phyloP scores from a whole-genome alignment of 495 filamentous ascomycete species.

The Neurospora discreta region DNA sequence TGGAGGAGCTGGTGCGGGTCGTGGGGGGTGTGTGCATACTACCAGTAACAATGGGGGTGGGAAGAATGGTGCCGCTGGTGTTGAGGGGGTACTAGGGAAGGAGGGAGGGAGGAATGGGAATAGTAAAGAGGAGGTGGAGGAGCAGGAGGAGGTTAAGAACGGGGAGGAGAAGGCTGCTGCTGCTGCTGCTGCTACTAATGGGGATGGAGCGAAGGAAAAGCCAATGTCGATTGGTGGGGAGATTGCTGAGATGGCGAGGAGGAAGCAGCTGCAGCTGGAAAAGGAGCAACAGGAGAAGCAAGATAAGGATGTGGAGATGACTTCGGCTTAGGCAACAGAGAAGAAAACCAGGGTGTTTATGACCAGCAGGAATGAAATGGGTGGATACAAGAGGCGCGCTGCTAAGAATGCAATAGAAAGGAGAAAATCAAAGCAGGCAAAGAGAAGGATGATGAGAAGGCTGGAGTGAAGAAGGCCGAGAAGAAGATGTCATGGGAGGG shows the following conservation, averaged over 20 bases:
- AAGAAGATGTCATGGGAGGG: background rate
- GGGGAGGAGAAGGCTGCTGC: background rate
- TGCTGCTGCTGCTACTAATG: background rate
- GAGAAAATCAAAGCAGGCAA: background rate
- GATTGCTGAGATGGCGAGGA: background rate
- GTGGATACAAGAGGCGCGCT: background rate
- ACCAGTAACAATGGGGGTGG: no score
- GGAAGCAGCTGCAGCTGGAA: background rate
- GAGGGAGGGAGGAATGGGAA: background rate
- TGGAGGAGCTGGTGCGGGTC: constrained; percentile 6
- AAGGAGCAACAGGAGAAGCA: background rate
- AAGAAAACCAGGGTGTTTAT: background rate
- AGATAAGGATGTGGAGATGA: background rate
- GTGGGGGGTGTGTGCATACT: background rate
- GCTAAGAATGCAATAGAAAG: background rate
- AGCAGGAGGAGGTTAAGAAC: background rate
- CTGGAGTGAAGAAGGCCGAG: background rate
- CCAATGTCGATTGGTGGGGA: background rate
- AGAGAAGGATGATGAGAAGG: background rate
- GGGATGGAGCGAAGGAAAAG: background rate
- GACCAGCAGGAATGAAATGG: background rate
- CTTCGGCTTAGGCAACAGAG: background rate
- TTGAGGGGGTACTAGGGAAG: background rate
- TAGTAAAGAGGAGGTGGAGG: no score
- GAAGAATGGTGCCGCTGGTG: no score